Base-by-base conservation (phyloP, 306 rosid genomes). In the Sicyos edulis region DNA sequence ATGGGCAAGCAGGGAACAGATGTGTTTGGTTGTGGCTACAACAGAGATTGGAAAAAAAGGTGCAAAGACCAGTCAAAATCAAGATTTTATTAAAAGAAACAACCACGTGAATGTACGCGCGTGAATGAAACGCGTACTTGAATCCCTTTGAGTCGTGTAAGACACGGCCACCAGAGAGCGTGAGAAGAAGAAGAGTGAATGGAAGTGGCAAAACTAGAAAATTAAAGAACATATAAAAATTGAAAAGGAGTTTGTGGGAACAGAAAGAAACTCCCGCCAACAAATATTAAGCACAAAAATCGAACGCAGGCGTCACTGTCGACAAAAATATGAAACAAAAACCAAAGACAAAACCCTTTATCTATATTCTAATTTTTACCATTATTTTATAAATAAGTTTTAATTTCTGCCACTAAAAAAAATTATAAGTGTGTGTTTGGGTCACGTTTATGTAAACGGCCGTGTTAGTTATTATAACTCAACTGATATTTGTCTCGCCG, bases 1-100 rank as follows among this genome's bases (percentile, higher is more conserved):
- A 42, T 19, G 54, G 54, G 16, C 11, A n/a, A 10, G 70, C 53
- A 45, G 54, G 71, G 71, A 66, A 66, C 55, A 66, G 54, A 1
- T 13, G 20, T 47, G 72, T 49, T 22, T 68, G 72, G 8, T 14
- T 68, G 72, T 68, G 72, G 42, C 57, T 66, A 66, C 71, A 66
- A 66, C 71, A 66, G 3, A 66, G 54, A 66, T 66, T 7, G 17
- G 6, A 67, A 49, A 14, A 22, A 67, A 49, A 3, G 13, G 32
- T 47, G 1, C 21, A 14, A 14, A 68, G 72, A 45, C 44, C 42
- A 5, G 72, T 68, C 72, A 47, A 68, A 13, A 49, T 49, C 56
- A 47, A 2, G 13, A 49, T 49, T 67, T 68, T 49, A 45, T 68
- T 15, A 8, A 47, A 68, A 3, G 19, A 13, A 22, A 45, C 21